Base-by-base conservation (phyloP, 2,329 filamentous ascomycete genomes). In the Didymellaceae sp. region DNA sequence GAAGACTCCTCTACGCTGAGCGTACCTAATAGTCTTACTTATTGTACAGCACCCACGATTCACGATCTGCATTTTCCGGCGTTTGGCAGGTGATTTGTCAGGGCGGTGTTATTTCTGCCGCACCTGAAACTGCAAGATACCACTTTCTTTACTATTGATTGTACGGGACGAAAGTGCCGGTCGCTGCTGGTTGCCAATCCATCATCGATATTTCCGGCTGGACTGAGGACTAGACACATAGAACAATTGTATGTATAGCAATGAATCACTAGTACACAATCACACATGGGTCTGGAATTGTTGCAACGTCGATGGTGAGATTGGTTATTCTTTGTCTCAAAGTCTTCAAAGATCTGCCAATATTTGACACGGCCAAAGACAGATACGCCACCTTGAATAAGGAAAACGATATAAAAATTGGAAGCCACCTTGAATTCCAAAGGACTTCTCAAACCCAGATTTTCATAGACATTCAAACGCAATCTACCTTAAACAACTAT, bases 41-140 rank as follows among this genome's bases (percentile, higher is more conserved):
- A n/a, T 42, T 34, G 42, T 34, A 38, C 24, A 42, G 18, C 16
- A n/a, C 16, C 11, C 8, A 45, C n/a, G 42, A 42, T 21, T 43
- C 25, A 38, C 30, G 37, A 39, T 42, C 45, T 52, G 42, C 42
- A 42, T 52, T 52, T 38, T 14, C 20, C 17, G 42, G 48, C 48
- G 48, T 52, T 46, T 20, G 31, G n/a, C 25, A 38, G 42, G 25
- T 20, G 22, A 31, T 52, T n/a, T 45, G 14, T 20, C 20, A 22
- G 35, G 35, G 30, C 35, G 14, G 30, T 20, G 17, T 9, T 31
- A 7, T 35, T 37, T n/a, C 13, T 18, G 21, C 11, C 16, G 30
- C 28, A 11, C n/a, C 17, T 17, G n/a, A 30, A 35, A 16, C n/a
- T 20, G 31, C 32, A 41, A 22, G 48, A 52, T 52, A 52, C 48